Evolutionary conservation across 192 early-diverging fungal species (phyloP).

Genomic region (Coemansia sp.): DNA sequence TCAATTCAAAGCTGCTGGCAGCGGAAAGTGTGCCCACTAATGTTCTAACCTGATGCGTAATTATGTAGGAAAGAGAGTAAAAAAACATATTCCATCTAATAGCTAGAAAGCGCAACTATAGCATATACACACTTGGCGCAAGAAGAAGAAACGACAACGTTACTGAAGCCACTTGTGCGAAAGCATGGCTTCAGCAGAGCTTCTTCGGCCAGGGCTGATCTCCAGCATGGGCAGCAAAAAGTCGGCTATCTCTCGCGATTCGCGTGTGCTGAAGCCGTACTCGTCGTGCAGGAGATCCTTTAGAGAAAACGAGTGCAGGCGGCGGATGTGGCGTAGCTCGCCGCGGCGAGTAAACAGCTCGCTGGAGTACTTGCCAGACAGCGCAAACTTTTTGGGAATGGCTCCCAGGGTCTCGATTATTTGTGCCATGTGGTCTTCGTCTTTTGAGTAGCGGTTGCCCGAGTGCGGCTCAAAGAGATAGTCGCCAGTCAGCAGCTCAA

Average conservation of each 20-base stretch:
- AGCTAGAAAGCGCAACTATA: conserved; percentile 3
- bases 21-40: not conserved
- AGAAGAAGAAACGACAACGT: not conserved
- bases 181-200: conserved; percentile 61
- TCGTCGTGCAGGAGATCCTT: conserved; percentile 88
- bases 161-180: conserved; percentile 62
- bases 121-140: not conserved
- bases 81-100: conserved; percentile 1
- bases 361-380: conserved; percentile 79
- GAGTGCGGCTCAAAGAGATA: conserved; percentile 95
- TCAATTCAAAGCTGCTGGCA: not conserved
- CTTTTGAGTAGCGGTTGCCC: conserved; percentile 80
- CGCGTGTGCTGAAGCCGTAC: conserved; percentile 71
- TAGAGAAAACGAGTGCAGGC: conserved; percentile 81
- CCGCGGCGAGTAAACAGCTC: conserved; percentile 91
- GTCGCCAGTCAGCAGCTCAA: conserved; percentile 92
- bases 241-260: conserved; percentile 73
- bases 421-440: conserved; percentile 98
- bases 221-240: conserved; percentile 88
- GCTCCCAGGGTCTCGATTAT: conserved; percentile 93
- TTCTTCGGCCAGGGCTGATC: conserved; percentile 61
- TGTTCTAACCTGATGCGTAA: not conserved
- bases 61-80: not conserved
- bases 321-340: conserved; percentile 86
- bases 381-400: conserved; percentile 77